A percentile compares a stretch with the other conserved stretches of the same genome.
These are phyloP conservation scores for Entomortierella parvispora DNA, from an alignment of 192 early-diverging fungal genomes.

Conservation along the genomic window DNA sequence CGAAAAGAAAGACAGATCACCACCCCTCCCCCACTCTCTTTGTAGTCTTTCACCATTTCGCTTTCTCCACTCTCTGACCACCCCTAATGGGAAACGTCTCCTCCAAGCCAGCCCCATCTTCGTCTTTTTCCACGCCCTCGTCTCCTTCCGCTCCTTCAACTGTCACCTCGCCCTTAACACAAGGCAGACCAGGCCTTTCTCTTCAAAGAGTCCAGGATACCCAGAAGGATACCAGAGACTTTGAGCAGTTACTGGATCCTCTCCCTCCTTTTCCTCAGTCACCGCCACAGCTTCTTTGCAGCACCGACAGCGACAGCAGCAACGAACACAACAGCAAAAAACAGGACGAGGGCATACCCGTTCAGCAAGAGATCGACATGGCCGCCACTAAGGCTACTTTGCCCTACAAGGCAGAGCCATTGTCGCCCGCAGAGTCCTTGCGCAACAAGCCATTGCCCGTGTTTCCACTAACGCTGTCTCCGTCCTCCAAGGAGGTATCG, in stretches of 20 bases:
- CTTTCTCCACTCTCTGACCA: not conserved
- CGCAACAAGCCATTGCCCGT: too few species aligned
- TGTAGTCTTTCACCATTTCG: not conserved
- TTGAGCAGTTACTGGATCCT: too few species aligned
- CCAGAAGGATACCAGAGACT: not conserved
- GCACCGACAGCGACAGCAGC: slow-evolving; percentile 1
- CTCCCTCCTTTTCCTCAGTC: too few species aligned
- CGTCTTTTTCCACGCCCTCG: not conserved
- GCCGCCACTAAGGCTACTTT: not conserved
- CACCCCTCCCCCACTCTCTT: not conserved
- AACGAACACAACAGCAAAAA: not conserved
- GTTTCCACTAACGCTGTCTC: not conserved
- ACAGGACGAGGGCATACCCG: slow-evolving; percentile 1
- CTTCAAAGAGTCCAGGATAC: not conserved
- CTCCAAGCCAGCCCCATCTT: slow-evolving; percentile 13
- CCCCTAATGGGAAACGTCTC: slow-evolving; percentile 37
- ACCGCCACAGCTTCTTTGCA: not conserved
- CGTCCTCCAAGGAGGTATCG: not conserved
- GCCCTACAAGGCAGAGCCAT: not conserved
- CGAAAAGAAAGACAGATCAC: not conserved
- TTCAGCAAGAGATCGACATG: not conserved
- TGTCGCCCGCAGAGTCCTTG: too few species aligned
- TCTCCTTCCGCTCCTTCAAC: not conserved
- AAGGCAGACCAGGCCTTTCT: not conserved
- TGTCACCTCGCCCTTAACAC: not conserved